phyloP scores from a whole-genome alignment of 2,329 filamentous ascomycete species.

The Tolypocladium paradoxum region DNA sequence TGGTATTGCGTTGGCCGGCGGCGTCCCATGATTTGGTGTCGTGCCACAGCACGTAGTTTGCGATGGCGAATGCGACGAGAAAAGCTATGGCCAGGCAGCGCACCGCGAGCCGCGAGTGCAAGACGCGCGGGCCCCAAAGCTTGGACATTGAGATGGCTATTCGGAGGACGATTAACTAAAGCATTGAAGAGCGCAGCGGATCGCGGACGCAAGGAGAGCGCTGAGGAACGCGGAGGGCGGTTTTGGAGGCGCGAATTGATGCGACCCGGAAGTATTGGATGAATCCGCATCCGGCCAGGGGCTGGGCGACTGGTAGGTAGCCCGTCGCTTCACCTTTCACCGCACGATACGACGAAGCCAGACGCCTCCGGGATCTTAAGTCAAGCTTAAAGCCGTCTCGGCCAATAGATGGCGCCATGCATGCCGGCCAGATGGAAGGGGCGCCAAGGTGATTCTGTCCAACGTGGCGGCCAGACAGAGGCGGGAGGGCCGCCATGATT shows the following conservation, averaged over 20 bases:
- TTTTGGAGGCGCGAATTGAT: background rate
- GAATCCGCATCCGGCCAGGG: background rate
- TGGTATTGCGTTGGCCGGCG: constrained; percentile 6
- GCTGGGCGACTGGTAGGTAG: too few relatives aligned
- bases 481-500: too few relatives aligned
- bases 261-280: background rate
- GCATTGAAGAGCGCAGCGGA: background rate
- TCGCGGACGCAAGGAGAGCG: background rate
- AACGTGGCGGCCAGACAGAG: too few relatives aligned
- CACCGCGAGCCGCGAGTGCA: constrained; percentile 17
- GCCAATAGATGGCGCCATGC: too few relatives aligned
- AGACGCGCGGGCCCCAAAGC: constrained; percentile 3
- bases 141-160: constrained; percentile 3
- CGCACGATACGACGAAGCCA: too few relatives aligned
- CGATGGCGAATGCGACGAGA: constrained; percentile 11
- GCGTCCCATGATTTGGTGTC: constrained; percentile 15
- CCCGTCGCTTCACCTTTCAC: too few relatives aligned
- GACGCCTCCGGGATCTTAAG: too few relatives aligned
- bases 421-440: too few relatives aligned
- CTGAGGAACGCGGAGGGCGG: background rate
- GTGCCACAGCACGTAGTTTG: constrained; percentile 21
- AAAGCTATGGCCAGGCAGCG: constrained; percentile 17
- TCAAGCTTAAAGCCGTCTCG: too few relatives aligned
- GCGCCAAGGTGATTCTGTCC: too few relatives aligned
- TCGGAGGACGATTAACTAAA: background rate